Percentiles rank a stretch among this genome's conserved stretches.
Evolutionary conservation across 768 basidiomycete genomes (phyloP).

Genomic region (Grammothele lineata): DNA sequence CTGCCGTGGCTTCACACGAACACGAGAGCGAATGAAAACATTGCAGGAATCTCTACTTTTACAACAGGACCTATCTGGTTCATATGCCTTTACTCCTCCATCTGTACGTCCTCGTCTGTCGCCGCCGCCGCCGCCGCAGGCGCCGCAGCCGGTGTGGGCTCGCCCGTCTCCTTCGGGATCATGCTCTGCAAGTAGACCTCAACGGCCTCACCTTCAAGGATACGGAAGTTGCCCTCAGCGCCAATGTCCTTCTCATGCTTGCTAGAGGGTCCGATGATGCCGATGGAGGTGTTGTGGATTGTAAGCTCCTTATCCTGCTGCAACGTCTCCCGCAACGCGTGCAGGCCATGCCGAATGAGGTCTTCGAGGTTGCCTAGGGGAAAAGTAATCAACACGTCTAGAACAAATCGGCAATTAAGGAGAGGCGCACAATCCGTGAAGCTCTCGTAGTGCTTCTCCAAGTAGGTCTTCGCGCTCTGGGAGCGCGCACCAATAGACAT

Average conservation of each 20-base stretch:
- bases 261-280: conserved; percentile 78
- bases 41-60: too few species aligned
- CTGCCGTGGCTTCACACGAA: too few species aligned
- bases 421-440: conserved; percentile 75
- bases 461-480: conserved; percentile 97
- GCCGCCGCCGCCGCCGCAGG: conserved; percentile 45
- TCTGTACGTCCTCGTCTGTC: conserved; percentile 79
- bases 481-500: conserved; percentile 98
- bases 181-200: conserved; percentile 74
- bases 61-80: too few species aligned
- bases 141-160: conserved; percentile 41
- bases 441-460: conserved; percentile 89
- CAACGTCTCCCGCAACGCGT: conserved; percentile 92
- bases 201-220: conserved; percentile 80
- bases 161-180: conserved; percentile 60
- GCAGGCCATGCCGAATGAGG: conserved; percentile 88
- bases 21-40: too few species aligned
- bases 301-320: conserved; percentile 98
- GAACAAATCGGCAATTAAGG: background rate
- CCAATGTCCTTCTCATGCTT: conserved; percentile 49
- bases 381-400: too few species aligned
- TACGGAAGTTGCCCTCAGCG: conserved; percentile 68
- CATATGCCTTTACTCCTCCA: conserved; percentile 51
- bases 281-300: conserved; percentile 90
- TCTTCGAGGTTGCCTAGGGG: conserved; percentile 74